Base-by-base conservation (phyloP, 805 yeast species). In the Lipomyces japonicus region DNA sequence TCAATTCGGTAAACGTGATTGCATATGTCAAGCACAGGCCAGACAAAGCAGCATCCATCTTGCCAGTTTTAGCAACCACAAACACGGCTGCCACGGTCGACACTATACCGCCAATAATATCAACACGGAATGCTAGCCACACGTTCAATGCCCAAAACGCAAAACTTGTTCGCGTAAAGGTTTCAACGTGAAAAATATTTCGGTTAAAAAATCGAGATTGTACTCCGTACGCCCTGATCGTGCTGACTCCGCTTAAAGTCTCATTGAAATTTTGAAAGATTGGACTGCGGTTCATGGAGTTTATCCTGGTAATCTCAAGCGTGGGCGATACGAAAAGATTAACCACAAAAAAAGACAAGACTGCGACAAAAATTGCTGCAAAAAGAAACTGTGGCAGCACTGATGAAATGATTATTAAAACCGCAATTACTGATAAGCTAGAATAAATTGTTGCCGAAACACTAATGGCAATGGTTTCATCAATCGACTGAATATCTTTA, bases 221-320 rank as follows among this genome's bases (percentile, higher is more conserved):
- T 60, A 87, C 90, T 61, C 96, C 96, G 68, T 86, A 91, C 2
- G 97, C 98, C 68, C 97, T 82, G 60, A 91, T 89, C 1, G 97
- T 89, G 3, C 95, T 80, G 24, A 89, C 86, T 64, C 98, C 98
- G 37, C 80, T 82, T 61, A 91, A 74, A 3, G 97, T 88, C 69
- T 91, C 97, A 21, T 95, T 81, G 65, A 91, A 91, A 66, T 90
- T 96, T 69, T 91, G 97, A 69, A 87, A 95, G 51, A 91, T 89
- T 22, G 97, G 97, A 3, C 96, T 88, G 67, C 86, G 85, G 14
- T 95, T 79, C 42, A 86, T 77, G 1, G 97, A 84, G 60, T 91
- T 97, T 61, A 74, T 79, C 63, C 97, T 78, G 68, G 91, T 89
- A 70, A 93, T 77, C 67, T 91, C 97, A 67, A 97, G 81, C 3